Percentiles rank a stretch among this genome's conserved stretches.
These are phyloP conservation scores for Geoglossum glabrum DNA, from an alignment of 495 filamentous ascomycete species.

Conservation along the genomic window DNA sequence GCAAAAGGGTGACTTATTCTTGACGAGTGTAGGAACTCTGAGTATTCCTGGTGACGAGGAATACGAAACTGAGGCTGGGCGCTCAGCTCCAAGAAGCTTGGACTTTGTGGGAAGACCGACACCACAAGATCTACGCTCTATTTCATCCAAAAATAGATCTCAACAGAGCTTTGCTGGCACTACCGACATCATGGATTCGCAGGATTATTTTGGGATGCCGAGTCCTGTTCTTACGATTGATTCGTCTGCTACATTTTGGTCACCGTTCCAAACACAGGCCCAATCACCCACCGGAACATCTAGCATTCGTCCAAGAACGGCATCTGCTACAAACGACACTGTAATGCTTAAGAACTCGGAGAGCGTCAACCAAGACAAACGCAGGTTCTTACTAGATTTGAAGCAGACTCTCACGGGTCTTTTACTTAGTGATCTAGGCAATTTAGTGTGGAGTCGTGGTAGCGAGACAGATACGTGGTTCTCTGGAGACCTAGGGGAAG, in stretches of 20 bases:
- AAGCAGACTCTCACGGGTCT: slow-evolving; percentile 66
- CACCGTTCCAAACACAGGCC: slow-evolving; percentile 45
- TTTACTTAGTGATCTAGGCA: slow-evolving; percentile 75
- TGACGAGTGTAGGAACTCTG: slow-evolving; percentile 28
- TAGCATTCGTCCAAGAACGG: slow-evolving; percentile 18
- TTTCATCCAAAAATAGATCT: slow-evolving; percentile 34
- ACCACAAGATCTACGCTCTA: slow-evolving; percentile 28
- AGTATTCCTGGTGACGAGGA: slow-evolving; percentile 29
- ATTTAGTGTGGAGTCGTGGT: slow-evolving; percentile 60
- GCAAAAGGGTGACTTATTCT: slow-evolving; percentile 29
- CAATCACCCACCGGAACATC: slow-evolving; percentile 20
- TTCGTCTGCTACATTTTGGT: slow-evolving; percentile 73
- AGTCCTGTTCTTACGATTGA: slow-evolving; percentile 57
- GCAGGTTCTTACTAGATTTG: slow-evolving; percentile 51
- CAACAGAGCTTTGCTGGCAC: slow-evolving; percentile 37
- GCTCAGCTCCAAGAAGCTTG: slow-evolving; percentile 21
- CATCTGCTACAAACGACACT: slow-evolving; percentile 38
- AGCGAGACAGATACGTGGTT: slow-evolving; percentile 93
- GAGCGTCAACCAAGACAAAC: slow-evolving; percentile 27
- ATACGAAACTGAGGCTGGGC: slow-evolving; percentile 14
- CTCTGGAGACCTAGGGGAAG: slow-evolving; percentile 48
- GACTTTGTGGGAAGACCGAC: slow-evolving; percentile 15
- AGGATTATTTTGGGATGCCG: slow-evolving; percentile 44
- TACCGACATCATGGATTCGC: slow-evolving; percentile 45
- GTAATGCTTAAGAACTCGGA: slow-evolving; percentile 29